phyloP scores from a whole-genome alignment of 495 filamentous ascomycete species.

The Echria macrotheca region DNA sequence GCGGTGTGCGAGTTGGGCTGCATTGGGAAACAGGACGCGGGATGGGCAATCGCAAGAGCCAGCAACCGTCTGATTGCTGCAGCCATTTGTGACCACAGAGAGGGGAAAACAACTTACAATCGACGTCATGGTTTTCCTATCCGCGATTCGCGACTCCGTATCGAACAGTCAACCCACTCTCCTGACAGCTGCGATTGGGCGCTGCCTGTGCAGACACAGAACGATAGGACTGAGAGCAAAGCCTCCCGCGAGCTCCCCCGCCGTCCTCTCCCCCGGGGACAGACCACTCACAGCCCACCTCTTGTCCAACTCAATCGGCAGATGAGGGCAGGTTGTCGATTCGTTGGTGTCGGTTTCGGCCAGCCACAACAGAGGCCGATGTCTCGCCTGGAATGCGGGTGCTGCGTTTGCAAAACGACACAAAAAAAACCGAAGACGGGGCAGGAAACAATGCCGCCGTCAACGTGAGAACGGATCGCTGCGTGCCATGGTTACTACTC shows the following conservation, averaged over 20 bases:
- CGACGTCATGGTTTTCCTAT: constrained; percentile 37
- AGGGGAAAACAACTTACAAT: constrained; percentile 32
- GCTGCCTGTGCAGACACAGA: no score
- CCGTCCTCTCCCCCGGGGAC: no score
- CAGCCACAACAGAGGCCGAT: not conserved
- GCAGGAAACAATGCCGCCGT: no score
- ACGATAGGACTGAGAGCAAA: no score
- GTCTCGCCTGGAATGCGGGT: not conserved
- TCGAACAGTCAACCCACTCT: not conserved
- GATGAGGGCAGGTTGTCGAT: no score
- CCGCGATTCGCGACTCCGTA: constrained; percentile 1
- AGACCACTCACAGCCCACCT: no score
- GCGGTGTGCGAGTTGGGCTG: constrained; percentile 10
- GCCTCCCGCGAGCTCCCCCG: no score
- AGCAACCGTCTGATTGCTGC: not conserved
- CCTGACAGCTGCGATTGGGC: no score
- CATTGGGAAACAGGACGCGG: constrained; percentile 1
- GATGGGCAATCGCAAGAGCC: constrained; percentile 3
- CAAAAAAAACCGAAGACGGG: no score
- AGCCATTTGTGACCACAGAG: not conserved
- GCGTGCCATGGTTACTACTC: constrained; percentile 4
- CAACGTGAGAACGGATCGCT: not conserved
- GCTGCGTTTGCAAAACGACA: not conserved
- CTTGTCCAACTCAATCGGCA: no score
- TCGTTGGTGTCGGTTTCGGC: no score